These are phyloP conservation scores for Gossypium anomalum DNA, from an alignment of 345 rosid species.

Conservation along the genomic window DNA sequence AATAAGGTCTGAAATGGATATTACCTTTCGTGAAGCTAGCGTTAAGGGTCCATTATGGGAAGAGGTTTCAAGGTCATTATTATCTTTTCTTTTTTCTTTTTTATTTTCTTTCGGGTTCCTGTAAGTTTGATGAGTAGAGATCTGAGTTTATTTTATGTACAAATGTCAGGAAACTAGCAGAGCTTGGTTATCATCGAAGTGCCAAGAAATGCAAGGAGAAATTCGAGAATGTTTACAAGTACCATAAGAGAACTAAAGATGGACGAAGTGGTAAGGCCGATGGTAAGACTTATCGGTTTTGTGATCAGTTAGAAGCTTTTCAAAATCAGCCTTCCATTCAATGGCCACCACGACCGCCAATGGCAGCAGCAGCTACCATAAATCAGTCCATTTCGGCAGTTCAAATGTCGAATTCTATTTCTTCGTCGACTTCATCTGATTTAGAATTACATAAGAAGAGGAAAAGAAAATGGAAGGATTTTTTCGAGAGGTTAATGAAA, in stretches of 20 bases:
- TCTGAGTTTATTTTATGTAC: slow-evolving; percentile 24
- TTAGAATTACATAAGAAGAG: slow-evolving; percentile 33
- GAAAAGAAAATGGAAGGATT: slow-evolving; percentile 61
- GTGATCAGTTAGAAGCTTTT: slow-evolving; percentile 77
- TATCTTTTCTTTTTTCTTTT: not conserved
- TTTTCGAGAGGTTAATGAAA: slow-evolving; percentile 60
- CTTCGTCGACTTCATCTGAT: slow-evolving; percentile 60
- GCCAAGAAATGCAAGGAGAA: slow-evolving; percentile 89
- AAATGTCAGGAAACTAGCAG: slow-evolving; percentile 12
- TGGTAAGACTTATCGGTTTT: slow-evolving; percentile 73
- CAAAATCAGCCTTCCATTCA: slow-evolving; percentile 28
- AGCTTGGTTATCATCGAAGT: slow-evolving; percentile 5
- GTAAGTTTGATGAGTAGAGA: slow-evolving; percentile 5
- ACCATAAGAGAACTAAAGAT: slow-evolving; percentile 89
- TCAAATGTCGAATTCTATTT: slow-evolving; percentile 29
- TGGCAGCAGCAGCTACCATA: not conserved
- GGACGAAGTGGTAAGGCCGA: slow-evolving; percentile 61
- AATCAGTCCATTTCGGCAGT: slow-evolving; percentile 35
- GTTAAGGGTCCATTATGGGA: slow-evolving; percentile 68
- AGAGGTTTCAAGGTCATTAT: slow-evolving; percentile 53
- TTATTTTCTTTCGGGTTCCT: not conserved
- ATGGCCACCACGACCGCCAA: slow-evolving; percentile 1
- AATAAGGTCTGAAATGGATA: slow-evolving; percentile 71
- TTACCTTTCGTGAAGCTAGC: slow-evolving; percentile 60
- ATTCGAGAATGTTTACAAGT: slow-evolving; percentile 87